Evolutionary conservation across 257 asterid species (phyloP), one percentile per base, ranked within the genome.

Genomic region (Nemophila menziesii): DNA sequence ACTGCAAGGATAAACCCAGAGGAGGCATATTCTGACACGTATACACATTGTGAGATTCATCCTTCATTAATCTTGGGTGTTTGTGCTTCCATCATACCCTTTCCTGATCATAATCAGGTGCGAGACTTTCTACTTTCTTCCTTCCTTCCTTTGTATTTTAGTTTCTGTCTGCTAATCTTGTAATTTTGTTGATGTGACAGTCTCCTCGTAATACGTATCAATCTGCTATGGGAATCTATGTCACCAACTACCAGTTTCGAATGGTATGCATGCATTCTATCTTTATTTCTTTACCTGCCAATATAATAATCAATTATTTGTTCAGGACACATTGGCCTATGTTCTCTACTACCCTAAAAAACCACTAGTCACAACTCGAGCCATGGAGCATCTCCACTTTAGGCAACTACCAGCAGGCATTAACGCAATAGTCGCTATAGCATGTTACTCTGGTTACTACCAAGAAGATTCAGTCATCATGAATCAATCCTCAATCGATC

Each of bases 311-410:
- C n/a, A n/a, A n/a, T n/a, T n/a, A n/a, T n/a, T 33, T 39, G 62
- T 21, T 46, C 77, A 89, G 95, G 98, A 89, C 61, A 80, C 98
- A 14, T 63, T 89, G 78, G 98, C 94, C 46, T 89, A 89, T 61
- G 97, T 89, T 43, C 79, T 89, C 22, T 89, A 80, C 63, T 89
- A 89, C 55, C 97, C 97, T 39, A 95, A 89, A 58, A 89, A 89
- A 63, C 97, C 97, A 45, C 97, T 84, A 9, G 95, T 89, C 38
- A 89, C 95, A n/a, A 89, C 94, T 20, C 81, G 93, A 34, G 98
- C 98, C 38, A 89, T 89, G 98, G 98, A 89, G 75, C 98, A 89
- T 60, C n/a, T n/a, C n/a, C n/a, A n/a, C n/a, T n/a, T n/a, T n/a
- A n/a, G n/a, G n/a, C n/a, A n/a, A n/a, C 72, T 89, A 33, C 98